These are phyloP conservation scores for Musa beccarii DNA, from an alignment of 176 grass and related monocot species.

Conservation along the genomic window DNA sequence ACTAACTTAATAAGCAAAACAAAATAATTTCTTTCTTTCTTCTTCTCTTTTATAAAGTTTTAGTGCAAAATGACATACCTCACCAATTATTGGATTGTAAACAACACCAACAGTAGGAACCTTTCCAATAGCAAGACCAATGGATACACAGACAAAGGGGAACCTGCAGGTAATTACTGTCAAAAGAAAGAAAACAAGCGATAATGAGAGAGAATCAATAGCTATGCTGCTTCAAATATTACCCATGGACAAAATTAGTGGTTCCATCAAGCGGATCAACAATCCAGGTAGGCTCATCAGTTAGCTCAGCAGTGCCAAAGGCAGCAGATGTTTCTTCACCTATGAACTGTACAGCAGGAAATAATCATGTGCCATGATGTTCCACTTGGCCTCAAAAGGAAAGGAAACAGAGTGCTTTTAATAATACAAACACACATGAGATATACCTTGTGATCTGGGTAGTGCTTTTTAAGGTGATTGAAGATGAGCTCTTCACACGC, in stretches of 20 bases:
- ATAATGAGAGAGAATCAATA: not conserved
- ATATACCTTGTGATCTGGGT: conserved; percentile 63
- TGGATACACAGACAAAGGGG: conserved; percentile 89
- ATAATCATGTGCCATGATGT: not conserved
- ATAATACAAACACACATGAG: not conserved
- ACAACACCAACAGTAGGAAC: conserved; percentile 75
- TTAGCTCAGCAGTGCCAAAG: conserved; percentile 68
- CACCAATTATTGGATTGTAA: conserved; percentile 86
- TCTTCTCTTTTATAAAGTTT: not conserved
- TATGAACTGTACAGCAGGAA: conserved; percentile 43
- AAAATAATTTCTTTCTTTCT: not conserved
- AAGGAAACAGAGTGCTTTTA: not conserved
- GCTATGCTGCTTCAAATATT: not conserved
- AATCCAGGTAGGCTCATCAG: conserved; percentile 85
- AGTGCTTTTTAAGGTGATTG: conserved; percentile 68
- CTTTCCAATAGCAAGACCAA: conserved; percentile 81
- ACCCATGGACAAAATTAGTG: conserved; percentile 99
- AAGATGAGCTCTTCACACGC: conserved; percentile 94
- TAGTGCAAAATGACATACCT: conserved; percentile 33
- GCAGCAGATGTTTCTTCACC: conserved; percentile 86
- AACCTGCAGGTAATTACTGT: conserved; percentile 43
- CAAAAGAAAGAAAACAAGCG: conserved; percentile 4
- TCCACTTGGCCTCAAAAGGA: not conserved
- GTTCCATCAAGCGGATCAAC: conserved; percentile 92
- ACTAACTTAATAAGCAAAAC: not conserved